A percentile compares a stretch with the other conserved stretches of the same genome.
These are phyloP conservation scores for Calonectria pauciramosa DNA, from an alignment of 2,329 filamentous ascomycete species.

Conservation along the genomic window DNA sequence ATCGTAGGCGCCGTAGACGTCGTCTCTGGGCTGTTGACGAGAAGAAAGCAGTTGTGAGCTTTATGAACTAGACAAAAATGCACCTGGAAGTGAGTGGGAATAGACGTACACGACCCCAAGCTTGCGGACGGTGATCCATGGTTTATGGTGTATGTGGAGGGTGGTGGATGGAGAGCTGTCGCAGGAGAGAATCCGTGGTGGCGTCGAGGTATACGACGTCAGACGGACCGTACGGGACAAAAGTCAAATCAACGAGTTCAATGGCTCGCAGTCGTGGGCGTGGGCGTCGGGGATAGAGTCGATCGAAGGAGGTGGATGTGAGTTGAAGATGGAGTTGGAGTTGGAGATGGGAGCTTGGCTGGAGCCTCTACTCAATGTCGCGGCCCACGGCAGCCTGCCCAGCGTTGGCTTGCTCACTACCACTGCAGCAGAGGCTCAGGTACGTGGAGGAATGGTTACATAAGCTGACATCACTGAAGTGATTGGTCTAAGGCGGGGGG, in stretches of 20 bases:
- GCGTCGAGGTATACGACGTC: neutral
- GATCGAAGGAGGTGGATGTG: conserved; percentile 30
- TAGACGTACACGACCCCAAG: conserved; percentile 77
- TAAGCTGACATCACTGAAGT: conserved; percentile 44
- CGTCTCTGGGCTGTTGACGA: conserved; percentile 85
- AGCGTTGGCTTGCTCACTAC: conserved; percentile 23
- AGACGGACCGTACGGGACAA: neutral
- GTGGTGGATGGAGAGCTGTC: conserved; percentile 21
- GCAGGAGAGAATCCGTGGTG: neutral
- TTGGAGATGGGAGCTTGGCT: conserved; percentile 27
- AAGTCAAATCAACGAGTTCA: neutral
- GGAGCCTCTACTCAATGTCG: conserved; percentile 47
- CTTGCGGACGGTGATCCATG: conserved; percentile 82
- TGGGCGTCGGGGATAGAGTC: conserved; percentile 31
- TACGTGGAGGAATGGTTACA: conserved; percentile 39
- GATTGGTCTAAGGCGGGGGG: conserved; percentile 46
- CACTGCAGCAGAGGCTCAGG: neutral
- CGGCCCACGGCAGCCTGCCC: conserved; percentile 54
- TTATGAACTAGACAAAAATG: neutral
- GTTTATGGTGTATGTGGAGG: conserved; percentile 35
- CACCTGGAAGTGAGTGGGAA: neutral
- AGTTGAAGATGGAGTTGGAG: conserved; percentile 29
- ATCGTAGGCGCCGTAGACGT: conserved; percentile 96
- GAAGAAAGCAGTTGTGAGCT: conserved; percentile 15
- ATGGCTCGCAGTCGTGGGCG: conserved; percentile 10